phyloP scores from a whole-genome alignment of 208 protist genomes.

The Tritrichomonas musculus region DNA sequence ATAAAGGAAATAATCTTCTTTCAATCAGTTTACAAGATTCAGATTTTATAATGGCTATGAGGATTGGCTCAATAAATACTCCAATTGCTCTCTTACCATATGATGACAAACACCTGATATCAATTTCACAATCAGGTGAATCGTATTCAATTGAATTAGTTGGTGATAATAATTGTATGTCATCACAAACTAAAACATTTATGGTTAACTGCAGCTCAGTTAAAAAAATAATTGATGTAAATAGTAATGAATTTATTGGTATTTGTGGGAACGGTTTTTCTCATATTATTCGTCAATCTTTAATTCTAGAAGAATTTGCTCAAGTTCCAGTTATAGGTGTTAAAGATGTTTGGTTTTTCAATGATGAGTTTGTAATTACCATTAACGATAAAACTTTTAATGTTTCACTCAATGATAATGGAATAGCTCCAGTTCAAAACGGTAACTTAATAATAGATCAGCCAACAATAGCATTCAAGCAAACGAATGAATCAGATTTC shows the following conservation, averaged over 20 bases:
- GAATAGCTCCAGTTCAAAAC: no score
- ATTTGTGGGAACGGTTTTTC: neutral
- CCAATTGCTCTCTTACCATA: neutral
- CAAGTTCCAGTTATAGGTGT: neutral
- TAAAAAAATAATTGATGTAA: neutral
- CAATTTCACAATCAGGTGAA: neutral
- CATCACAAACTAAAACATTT: neutral
- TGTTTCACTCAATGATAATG: no score
- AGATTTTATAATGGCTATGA: neutral
- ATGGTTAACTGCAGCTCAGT: neutral
- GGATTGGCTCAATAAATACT: neutral
- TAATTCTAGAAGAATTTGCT: neutral
- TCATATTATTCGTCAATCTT: neutral
- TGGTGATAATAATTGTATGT: neutral
- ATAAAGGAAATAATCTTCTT: neutral
- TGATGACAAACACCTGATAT: neutral
- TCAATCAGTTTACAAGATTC: no score
- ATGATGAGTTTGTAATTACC: neutral
- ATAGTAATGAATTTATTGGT: neutral
- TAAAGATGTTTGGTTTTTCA: neutral
- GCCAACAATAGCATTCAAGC: neutral
- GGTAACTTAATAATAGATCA: neutral
- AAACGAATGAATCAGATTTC: neutral
- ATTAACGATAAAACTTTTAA: neutral
- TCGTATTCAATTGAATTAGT: neutral